Evolutionary conservation across 345 rosid species (phyloP), one percentile per base, ranked within the genome.

Genomic region (Odontarrhena argentea): DNA sequence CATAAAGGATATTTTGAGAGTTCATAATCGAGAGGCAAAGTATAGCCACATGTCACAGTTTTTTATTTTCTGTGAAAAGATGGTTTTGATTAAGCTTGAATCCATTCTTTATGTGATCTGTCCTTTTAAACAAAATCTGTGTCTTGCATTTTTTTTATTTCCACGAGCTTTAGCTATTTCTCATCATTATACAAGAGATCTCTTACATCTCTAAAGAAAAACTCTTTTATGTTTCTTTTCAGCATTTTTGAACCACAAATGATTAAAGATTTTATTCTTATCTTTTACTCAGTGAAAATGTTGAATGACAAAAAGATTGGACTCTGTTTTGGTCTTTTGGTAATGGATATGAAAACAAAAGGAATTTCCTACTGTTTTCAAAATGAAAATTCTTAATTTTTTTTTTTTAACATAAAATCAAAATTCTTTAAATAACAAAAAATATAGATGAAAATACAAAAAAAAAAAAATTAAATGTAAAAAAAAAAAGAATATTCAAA

Each of bases 131-230:
- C 38, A 63, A 71, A 18, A 11, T 14, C 53, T 41, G 4, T 70
- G 52, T 42, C 7, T 43, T 55, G 35, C 42, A 30, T 55, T 53
- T 71, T 28, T 15, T 43, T 26, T 46, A 43, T 54, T 71, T 48
- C 70, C 37, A 53, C 62, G 13, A 60, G 62, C 68, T 37, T 43
- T 70, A 63, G 50, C 58, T 47, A 50, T 71, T 71, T 70, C 51
- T 63, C 56, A 63, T 71, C 63, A 71, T 63, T 63, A 57, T 48
- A 47, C 58, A 48, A 47, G 22, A 63, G 70, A 56, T 65, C 65
- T 70, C 60, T 42, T 34, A 57, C 70, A 64, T 57, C 50, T 64
- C 36, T 1, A 72, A 57, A 57, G 65, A 56, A 56, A 64, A 64
- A n/a, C 25, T 55, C 18, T 63, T 60, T 43, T 9, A 18, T n/a